Percentiles rank a stretch among this genome's conserved stretches.
Conservation (phyloP, 495 filamentous ascomycete genomes). For the Xylaria longipes region DNA sequence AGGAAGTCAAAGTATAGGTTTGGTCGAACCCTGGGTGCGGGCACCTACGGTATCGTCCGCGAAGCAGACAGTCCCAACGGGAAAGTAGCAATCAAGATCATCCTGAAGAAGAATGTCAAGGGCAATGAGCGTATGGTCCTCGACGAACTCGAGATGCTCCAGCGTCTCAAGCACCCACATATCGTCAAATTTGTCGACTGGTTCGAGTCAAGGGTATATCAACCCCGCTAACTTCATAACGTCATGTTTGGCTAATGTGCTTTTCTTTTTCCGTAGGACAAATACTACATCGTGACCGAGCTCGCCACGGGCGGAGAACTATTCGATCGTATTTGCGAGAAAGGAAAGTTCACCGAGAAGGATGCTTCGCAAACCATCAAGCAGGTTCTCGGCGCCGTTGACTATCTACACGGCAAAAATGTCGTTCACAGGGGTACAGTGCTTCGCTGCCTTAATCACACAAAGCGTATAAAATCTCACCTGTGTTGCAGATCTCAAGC, state of each 20-base stretch:
- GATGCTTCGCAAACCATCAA: slow-evolving; percentile 96
- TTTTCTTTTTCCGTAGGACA: slow-evolving; percentile 70
- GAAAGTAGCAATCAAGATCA: slow-evolving; percentile 98
- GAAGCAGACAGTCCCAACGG: slow-evolving; percentile 84
- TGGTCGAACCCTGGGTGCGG: slow-evolving; percentile 91
- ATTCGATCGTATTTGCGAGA: slow-evolving; percentile 98
- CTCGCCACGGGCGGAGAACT: slow-evolving; percentile 95
- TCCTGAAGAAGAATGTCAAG: slow-evolving; percentile 98
- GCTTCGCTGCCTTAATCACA: background rate
- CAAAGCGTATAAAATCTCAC: background rate
- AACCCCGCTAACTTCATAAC: too few species aligned
- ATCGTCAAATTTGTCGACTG: slow-evolving; percentile 99
- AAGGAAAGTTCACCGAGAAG: slow-evolving; percentile 98
- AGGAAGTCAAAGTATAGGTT: slow-evolving; percentile 95
- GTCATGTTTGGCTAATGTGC: slow-evolving; percentile 4
- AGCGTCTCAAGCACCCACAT: slow-evolving; percentile 87
- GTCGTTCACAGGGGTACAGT: slow-evolving; percentile 90
- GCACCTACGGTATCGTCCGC: slow-evolving; percentile 97
- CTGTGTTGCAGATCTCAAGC: slow-evolving; percentile 80
- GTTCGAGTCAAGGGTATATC: slow-evolving; percentile 90
- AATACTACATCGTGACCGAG: slow-evolving; percentile 99
- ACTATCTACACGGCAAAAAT: slow-evolving; percentile 93
- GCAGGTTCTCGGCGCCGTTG: slow-evolving; percentile 91
- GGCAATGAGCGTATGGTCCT: slow-evolving; percentile 99
- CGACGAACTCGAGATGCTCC: slow-evolving; percentile 93